phyloP scores from a whole-genome alignment of 2,329 filamentous ascomycete species.

The Trichoderma brevicompactum region DNA sequence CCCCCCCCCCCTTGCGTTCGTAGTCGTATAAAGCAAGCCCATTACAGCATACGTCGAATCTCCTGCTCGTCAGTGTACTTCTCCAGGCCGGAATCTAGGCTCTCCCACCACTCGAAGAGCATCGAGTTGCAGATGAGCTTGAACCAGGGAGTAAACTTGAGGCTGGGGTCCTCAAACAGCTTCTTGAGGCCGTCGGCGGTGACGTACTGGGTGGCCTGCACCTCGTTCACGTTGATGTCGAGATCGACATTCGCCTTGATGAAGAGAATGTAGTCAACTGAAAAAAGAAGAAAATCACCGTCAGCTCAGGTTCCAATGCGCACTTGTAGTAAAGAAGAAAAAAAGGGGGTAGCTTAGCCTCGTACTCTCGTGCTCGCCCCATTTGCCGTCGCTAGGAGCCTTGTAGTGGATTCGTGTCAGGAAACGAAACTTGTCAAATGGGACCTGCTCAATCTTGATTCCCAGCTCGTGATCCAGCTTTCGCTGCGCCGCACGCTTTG shows the following conservation, averaged over 20 bases:
- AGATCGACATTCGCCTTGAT: constrained; percentile 93
- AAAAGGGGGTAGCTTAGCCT: constrained; percentile 30
- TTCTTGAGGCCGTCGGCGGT: constrained; percentile 78
- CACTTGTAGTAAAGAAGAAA: background rate
- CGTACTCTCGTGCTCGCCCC: constrained; percentile 98
- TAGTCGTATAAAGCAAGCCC: background rate
- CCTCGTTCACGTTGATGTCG: constrained; percentile 83
- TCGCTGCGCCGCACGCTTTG: constrained; percentile 87
- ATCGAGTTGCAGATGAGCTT: constrained; percentile 98
- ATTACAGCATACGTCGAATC: constrained; percentile 77
- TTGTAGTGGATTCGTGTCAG: constrained; percentile 98
- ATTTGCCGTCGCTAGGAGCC: constrained; percentile 94
- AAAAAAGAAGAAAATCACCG: background rate
- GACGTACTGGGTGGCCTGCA: constrained; percentile 82
- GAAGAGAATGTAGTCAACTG: constrained; percentile 96
- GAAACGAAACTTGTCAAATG: constrained; percentile 88
- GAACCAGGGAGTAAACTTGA: constrained; percentile 98
- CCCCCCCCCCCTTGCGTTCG: background rate
- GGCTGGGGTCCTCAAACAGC: constrained; percentile 78
- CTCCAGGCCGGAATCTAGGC: constrained; percentile 78
- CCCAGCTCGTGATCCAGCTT: constrained; percentile 96
- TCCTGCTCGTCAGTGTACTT: constrained; percentile 84
- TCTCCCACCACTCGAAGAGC: constrained; percentile 97
- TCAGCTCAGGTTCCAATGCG: background rate
- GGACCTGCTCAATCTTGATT: constrained; percentile 86